These are phyloP conservation scores for Manihot esculenta DNA, from an alignment of 441 rosid species.

Conservation along the genomic window DNA sequence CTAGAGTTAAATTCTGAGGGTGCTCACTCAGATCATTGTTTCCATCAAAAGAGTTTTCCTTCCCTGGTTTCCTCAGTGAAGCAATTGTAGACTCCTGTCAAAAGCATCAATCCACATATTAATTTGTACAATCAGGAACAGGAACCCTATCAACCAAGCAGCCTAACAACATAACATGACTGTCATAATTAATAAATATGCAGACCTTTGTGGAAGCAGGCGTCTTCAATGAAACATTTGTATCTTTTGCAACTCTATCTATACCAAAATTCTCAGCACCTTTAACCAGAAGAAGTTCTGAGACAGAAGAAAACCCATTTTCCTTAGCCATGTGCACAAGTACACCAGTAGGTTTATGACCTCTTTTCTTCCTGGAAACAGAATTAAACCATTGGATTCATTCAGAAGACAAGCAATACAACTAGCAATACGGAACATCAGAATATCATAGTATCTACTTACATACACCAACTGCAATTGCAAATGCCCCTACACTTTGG, in stretches of 20 bases:
- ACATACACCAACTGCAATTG: constrained; percentile 90
- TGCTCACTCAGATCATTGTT: constrained; percentile 26
- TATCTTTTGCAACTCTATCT: constrained; percentile 28
- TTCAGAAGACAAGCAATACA: neutral
- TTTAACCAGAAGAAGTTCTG: constrained; percentile 51
- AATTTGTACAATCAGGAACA: constrained; percentile 11
- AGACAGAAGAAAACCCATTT: constrained; percentile 73
- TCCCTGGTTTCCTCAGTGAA: constrained; percentile 47
- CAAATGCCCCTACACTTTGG: constrained; percentile 86
- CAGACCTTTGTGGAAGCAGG: constrained; percentile 35
- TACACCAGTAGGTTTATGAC: constrained; percentile 75
- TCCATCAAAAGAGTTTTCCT: constrained; percentile 56
- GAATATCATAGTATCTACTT: constrained; percentile 21
- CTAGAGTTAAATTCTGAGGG: constrained; percentile 19
- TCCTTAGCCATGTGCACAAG: constrained; percentile 62
- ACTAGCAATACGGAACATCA: constrained; percentile 11
- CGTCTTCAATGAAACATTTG: constrained; percentile 29
- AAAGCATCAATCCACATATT: constrained; percentile 21
- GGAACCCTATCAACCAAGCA: constrained; percentile 8
- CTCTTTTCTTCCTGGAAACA: constrained; percentile 64
- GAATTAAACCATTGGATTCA: constrained; percentile 11
- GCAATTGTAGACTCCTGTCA: constrained; percentile 31
- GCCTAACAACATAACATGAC: constrained; percentile 2
- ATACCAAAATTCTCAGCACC: constrained; percentile 39
- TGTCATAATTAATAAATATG: neutral